Evolutionary conservation across 345 rosid species (phyloP).

Genomic region (Eucalyptus viminalis): DNA sequence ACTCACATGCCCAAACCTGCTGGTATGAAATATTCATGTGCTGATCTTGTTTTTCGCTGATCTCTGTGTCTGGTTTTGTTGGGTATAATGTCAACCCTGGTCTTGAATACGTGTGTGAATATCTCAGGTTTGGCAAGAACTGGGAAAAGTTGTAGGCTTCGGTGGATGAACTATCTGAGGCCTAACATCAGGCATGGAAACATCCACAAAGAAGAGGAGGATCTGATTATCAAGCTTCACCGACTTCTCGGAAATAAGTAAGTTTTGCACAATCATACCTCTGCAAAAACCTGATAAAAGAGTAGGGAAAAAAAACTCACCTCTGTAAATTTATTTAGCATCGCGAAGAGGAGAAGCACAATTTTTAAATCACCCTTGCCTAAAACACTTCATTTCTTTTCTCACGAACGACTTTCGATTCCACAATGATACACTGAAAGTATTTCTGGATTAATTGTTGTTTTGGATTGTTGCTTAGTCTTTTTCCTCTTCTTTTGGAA

Average conservation of each 20-base stretch:
- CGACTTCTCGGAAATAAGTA: background rate
- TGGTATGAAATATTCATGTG: no score
- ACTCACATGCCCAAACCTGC: background rate
- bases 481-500: background rate
- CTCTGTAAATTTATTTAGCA: background rate
- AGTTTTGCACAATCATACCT: background rate
- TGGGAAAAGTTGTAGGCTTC: conserved; percentile 3
- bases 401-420: background rate
- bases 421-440: background rate
- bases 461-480: background rate
- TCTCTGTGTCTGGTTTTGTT: background rate
- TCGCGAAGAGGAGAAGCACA: background rate
- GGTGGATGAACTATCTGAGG: conserved; percentile 4
- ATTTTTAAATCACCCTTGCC: background rate
- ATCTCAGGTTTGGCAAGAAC: background rate
- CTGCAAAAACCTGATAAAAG: background rate
- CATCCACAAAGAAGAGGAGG: background rate
- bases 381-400: background rate
- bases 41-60: background rate
- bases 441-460: background rate
- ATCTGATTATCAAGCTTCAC: background rate
- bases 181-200: background rate
- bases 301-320: background rate
- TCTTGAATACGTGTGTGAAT: background rate
- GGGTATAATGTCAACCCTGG: background rate